Percentiles rank a stretch among this genome's conserved stretches.
phyloP scores from a whole-genome alignment of 306 rosid species.

The Dryas octopetala region DNA sequence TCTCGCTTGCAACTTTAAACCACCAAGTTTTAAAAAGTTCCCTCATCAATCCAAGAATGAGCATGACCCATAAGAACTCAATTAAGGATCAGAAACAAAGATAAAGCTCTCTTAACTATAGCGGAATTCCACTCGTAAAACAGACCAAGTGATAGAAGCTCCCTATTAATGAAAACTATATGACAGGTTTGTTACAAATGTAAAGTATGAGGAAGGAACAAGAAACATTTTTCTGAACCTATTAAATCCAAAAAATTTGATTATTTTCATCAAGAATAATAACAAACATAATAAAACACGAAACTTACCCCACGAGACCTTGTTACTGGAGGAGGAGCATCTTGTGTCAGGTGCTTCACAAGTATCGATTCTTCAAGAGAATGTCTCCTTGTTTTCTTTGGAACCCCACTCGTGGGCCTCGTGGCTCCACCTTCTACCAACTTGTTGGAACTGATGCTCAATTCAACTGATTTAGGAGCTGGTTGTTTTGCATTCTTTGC shows the following conservation, averaged over 20 bases:
- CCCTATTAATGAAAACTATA: not conserved
- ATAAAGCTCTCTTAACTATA: not conserved
- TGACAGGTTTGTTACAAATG: not conserved
- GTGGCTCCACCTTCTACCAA: conserved; percentile 29
- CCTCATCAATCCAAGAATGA: not conserved
- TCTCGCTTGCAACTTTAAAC: not conserved
- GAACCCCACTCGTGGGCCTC: conserved; percentile 26
- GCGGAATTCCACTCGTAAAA: not conserved
- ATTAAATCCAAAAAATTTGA: not conserved
- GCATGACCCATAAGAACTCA: not conserved
- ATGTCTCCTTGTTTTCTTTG: conserved; percentile 51
- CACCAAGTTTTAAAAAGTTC: not conserved
- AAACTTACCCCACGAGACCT: conserved; percentile 50
- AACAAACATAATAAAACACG: conserved; percentile 11
- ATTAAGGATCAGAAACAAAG: not conserved
- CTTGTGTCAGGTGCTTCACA: conserved; percentile 33
- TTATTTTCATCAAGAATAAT: not conserved
- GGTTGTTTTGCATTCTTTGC: conserved; percentile 34
- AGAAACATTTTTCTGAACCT: not conserved
- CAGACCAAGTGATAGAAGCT: not conserved
- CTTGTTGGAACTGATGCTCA: conserved; percentile 20
- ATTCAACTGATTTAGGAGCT: conserved; percentile 37
- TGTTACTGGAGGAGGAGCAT: conserved; percentile 34
- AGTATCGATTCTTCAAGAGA: conserved; percentile 83
- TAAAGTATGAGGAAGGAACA: conserved; percentile 1